Evolutionary conservation across 176 grass and related monocot genomes (phyloP), one percentile per base, ranked within the genome.

Genomic region (Stipa capillata): DNA sequence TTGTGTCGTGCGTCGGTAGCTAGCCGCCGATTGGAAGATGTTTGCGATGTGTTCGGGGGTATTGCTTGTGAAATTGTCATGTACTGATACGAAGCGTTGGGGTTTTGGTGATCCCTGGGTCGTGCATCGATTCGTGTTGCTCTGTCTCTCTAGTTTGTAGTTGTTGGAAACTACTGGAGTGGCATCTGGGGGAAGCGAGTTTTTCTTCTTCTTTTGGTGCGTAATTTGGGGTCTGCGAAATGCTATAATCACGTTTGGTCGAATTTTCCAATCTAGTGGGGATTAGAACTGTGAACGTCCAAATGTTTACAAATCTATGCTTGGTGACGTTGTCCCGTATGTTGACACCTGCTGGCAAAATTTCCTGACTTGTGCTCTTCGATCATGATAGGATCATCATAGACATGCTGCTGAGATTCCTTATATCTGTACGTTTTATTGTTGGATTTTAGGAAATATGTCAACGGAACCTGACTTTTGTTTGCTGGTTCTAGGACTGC

Each of bases 401-500:
- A 7, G n/a, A 40, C 23, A 47, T 28, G 39, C 36, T 55, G 14
- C 1, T n/a, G n/a, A 2, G 41, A 18, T 35, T 73, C 6, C 39
- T 51, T 52, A 39, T 65, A 2, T 48, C 5, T 58, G n/a, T n/a
- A n/a, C n/a, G n/a, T n/a, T n/a, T n/a, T n/a, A n/a, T n/a, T n/a
- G n/a, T n/a, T n/a, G 6, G 21, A 66, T 4, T 63, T 23, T 15
- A 20, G 10, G 36, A 49, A n/a, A 13, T 24, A n/a, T 42, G 23
- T 50, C 31, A 27, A 42, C 28, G 5, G 37, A 60, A 44, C 0
- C 21, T 60, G 66, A 68, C 35, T 47, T 80, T 25, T 55, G 21
- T 71, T 83, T 34, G 14, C 25, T 68, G 35, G 36, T 45, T 63
- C 35, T 15, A 78, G 83, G 80, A 24, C 8, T 55, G 52, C 80